Conservation (phyloP, 225 moss, liverwort and hornwort genomes). For the Neckera pumila region DNA sequence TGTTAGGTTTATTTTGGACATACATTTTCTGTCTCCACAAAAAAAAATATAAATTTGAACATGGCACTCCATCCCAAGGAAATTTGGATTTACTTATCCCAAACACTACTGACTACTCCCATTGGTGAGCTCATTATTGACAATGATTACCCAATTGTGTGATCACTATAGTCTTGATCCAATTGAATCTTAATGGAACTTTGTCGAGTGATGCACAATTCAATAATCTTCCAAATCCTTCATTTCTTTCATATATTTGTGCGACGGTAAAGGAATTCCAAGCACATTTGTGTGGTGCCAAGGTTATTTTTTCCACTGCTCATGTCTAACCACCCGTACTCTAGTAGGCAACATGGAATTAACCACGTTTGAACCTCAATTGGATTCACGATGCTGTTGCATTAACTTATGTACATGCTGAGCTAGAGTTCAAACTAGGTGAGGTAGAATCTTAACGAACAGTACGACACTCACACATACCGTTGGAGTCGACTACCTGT, state of each 20-base stretch:
- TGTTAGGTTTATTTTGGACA: background rate
- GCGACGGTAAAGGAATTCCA: background rate
- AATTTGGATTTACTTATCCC: background rate
- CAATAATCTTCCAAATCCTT: too few relatives aligned
- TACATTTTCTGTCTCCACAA: background rate
- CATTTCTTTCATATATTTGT: background rate
- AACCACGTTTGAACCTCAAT: too few relatives aligned
- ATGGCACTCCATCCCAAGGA: accelerated
- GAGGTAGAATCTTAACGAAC: background rate
- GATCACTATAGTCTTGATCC: background rate
- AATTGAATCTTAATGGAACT: background rate
- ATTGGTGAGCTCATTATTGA: background rate
- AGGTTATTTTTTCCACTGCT: too few relatives aligned
- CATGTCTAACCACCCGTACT: too few relatives aligned
- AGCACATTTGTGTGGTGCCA: too few relatives aligned
- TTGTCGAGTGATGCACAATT: background rate
- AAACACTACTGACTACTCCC: background rate
- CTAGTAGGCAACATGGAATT: too few relatives aligned
- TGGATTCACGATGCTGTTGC: background rate
- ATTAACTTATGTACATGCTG: background rate
- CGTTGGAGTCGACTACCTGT: too few relatives aligned
- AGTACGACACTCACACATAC: too few relatives aligned
- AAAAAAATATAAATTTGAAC: background rate
- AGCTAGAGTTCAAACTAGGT: background rate
- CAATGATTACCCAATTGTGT: background rate